A percentile compares a stretch with the other conserved stretches of the same genome.
These are phyloP conservation scores for Naganishia friedmannii DNA, from an alignment of 768 basidiomycete genomes.

Conservation along the genomic window DNA sequence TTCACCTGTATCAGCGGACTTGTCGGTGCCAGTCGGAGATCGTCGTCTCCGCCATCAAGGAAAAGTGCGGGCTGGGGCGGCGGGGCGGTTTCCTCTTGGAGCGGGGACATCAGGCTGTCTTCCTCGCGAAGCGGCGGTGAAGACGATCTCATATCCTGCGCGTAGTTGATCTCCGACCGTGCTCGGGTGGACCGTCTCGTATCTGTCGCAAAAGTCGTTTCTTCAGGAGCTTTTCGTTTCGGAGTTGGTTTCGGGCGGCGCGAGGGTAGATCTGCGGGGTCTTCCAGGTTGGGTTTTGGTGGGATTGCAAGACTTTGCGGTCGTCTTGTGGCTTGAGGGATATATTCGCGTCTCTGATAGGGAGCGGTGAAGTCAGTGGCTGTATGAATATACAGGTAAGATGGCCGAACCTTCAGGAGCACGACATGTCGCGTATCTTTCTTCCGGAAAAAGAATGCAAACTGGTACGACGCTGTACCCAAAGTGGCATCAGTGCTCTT, in stretches of 20 bases:
- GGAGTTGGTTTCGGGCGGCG: not conserved
- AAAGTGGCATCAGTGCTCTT: not conserved
- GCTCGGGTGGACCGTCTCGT: not conserved
- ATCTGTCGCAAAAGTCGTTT: not conserved
- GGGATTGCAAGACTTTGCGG: slow-evolving; percentile 3
- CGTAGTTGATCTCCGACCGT: not conserved
- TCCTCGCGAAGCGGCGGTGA: not conserved
- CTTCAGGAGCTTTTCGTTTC: not conserved
- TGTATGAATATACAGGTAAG: slow-evolving; percentile 17
- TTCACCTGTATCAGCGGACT: slow-evolving; percentile 30
- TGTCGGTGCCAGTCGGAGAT: slow-evolving; percentile 25
- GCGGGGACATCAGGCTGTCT: not conserved
- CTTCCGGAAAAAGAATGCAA: slow-evolving; percentile 82
- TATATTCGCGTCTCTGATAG: slow-evolving; percentile 28
- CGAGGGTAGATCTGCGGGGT: slow-evolving; percentile 4
- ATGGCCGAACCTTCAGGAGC: slow-evolving; percentile 68
- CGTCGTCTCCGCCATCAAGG: not conserved
- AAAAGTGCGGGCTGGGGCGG: not conserved
- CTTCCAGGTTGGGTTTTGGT: not conserved
- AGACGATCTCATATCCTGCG: not conserved
- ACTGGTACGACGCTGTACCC: slow-evolving; percentile 74
- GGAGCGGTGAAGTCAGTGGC: not conserved
- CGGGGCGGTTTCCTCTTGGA: not conserved
- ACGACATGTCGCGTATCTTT: slow-evolving; percentile 73
- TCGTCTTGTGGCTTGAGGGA: not conserved